Evolutionary conservation across 345 rosid species (phyloP), one percentile per base, ranked within the genome.

Genomic region (Cardamine chenopodiifolia): DNA sequence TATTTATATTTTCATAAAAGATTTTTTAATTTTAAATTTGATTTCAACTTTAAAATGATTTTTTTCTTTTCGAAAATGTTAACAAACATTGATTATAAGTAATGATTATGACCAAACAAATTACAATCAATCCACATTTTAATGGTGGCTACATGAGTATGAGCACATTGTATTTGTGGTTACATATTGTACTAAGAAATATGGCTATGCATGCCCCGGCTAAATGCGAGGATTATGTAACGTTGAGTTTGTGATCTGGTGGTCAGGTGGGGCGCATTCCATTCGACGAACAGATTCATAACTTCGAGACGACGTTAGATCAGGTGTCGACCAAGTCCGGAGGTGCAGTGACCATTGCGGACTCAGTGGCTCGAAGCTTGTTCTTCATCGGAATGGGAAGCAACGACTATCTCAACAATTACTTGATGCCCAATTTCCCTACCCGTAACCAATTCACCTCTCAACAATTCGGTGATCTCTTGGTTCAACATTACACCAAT

Each of bases 331-430:
- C 63, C 29, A 86, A 82, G 42, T 83, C 88, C 10, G 97, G 98
- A 7, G 93, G 98, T n/a, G 85, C 92, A 45, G 72, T 71, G 5
- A 83, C 82, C 68, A 79, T 86, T 17, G 83, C 90, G 0, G 78
- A 60, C 34, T 85, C 90, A 4, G 71, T 95, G 13, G 78, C 79
- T 35, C 75, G 66, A 50, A 85, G 94, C 82, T 66, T 95, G 29
- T 95, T 90, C 81, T 92, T 92, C 72, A 83, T 92, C 0, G 98
- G 99, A 56, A 90, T 95, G 98, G 97, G 98, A 62, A 95, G 98
- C 83, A 95, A 95, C 75, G 99, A 95, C 82, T 95, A 95, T 77
- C 88, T 92, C 59, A 89, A 95, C 80, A 95, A 90, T 68, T 95
- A 90, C 73, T 92, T 95, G 64, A 90, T 95, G 99, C 98, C 99